Base-by-base conservation (phyloP, 1,139 yeast genomes). In the Meyerozyma smithsonii region DNA sequence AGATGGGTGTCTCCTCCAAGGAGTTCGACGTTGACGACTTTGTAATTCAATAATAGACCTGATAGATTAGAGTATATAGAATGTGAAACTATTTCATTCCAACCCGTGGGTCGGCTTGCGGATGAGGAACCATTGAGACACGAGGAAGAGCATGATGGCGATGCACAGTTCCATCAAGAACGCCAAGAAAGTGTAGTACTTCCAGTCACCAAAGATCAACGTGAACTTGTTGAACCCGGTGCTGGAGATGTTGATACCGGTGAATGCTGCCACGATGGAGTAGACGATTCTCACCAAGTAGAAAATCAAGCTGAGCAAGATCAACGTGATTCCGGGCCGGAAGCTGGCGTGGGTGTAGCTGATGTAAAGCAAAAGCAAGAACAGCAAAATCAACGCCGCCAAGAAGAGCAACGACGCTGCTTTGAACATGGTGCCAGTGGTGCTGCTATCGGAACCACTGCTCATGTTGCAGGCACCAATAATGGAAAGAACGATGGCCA, bases 1-100 rank as follows among this genome's bases (percentile, higher is more conserved):
- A 78, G 44, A 80, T 81, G 79, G 84, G 74, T 54, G 61, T 67
- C 39, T 60, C 59, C 19, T 54, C 70, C 25, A 61, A 65, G 50
- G 59, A 62, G 49, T 66, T 66, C 44, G 66, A 64, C 47, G 71
- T 66, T 32, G 56, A 55, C 41, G 63, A 63, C 26, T 49, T 49
- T 38, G 53, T 51, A 37, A 50, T 51, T 32, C 55, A 51, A 40
- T 37, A 26, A 30, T 30, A 30, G 34, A 30, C 23, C 20, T 18
- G 17, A 26, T 26, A 26, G 30, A 26, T 17, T 30, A 30, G 34
- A 30, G 34, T 18, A 30, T 18, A 30, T 30, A 30, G 34, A n/a
- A n/a, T 17, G 20, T 30, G 34, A 30, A 26, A 26, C 15, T 26
- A 17, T 11, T 26, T 5, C 7, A 26, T 26, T n/a, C 6, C 8